A percentile compares a stretch with the other conserved stretches of the same genome.
These are phyloP conservation scores for Seiridium cupressi DNA, from an alignment of 2,329 filamentous ascomycete genomes.

Conservation along the genomic window DNA sequence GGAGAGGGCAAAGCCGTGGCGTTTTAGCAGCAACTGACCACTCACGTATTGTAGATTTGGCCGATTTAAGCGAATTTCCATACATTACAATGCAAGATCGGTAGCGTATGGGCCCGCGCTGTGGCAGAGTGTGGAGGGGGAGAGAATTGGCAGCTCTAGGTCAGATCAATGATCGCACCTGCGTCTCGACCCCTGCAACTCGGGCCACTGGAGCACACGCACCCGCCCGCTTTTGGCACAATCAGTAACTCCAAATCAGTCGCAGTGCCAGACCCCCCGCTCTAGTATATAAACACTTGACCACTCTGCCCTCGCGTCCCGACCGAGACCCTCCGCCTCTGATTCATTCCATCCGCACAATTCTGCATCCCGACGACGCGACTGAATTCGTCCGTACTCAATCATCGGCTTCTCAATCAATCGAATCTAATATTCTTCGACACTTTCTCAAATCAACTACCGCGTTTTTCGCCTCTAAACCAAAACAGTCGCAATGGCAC, in stretches of 20 bases:
- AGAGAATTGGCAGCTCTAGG: background rate
- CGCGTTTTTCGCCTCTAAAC: background rate
- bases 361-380: background rate
- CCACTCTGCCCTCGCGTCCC: slow-evolving; percentile 9
- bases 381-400: background rate
- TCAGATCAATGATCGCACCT: slow-evolving; percentile 3
- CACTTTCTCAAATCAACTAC: background rate
- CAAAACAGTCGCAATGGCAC: slow-evolving; percentile 7
- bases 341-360: background rate
- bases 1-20: background rate
- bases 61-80: background rate
- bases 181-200: slow-evolving; percentile 2
- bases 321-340: slow-evolving; percentile 6
- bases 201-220: slow-evolving; percentile 6
- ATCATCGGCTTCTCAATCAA: background rate
- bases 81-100: background rate
- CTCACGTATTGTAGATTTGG: slow-evolving; percentile 1
- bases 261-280: slow-evolving; percentile 3
- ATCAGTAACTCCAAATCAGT: slow-evolving; percentile 5
- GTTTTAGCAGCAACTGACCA: slow-evolving; percentile 3
- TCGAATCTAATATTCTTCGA: background rate
- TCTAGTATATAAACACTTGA: slow-evolving; percentile 10
- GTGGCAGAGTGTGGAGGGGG: background rate
- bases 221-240: slow-evolving; percentile 7
- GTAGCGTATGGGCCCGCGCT: no score